Base-by-base conservation (phyloP, 2,329 filamentous ascomycete genomes). In the Aspergillus sp. region DNA sequence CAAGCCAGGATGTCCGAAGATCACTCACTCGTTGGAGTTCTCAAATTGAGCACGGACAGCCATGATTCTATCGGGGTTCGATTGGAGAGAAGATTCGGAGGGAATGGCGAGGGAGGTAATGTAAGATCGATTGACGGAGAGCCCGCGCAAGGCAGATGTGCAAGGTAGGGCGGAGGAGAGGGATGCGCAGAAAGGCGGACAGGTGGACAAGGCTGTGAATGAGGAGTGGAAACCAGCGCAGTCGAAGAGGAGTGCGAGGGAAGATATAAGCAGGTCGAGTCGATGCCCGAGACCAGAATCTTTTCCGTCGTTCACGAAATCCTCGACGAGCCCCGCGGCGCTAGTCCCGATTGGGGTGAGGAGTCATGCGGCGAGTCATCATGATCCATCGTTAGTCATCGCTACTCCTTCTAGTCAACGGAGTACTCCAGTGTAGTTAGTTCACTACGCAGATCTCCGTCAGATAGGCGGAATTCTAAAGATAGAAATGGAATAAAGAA, bases 21-120 rank as follows among this genome's bases (percentile, higher is more conserved):
- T 16, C 29, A 63, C 75, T 63, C 63, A 80, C 78, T 81, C 80
- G 67, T 81, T 81, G 49, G 78, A 81, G 70, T 81, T 81, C 70
- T 81, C 80, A 61, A 81, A 81, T 66, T 78, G 77, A 54, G 79
- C 79, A 67, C 79, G 78, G 55, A 81, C 78, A 69, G 79, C 78
- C 79, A 81, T 81, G 63, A 57, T 67, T 63, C 24, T 29, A 36
- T 56, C 26, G 26, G 36, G 24, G 49, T 10, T 20, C 26, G n/a
- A 45, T 51, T 49, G 51, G 51, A 22, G 55, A 47, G 56, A 47
- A 54, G 42, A 55, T n/a, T 42, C 20, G 51, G 24, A 51, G 32
- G 18, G 20, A 32, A 52, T 49, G 14, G 22, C 6, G 32, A 51
- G 47, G 42, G 14, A 31, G 18, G 14, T 24, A 57, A 52, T 26